Conservation (phyloP, 768 basidiomycete species). For the Sporobolomyces phaffii region DNA sequence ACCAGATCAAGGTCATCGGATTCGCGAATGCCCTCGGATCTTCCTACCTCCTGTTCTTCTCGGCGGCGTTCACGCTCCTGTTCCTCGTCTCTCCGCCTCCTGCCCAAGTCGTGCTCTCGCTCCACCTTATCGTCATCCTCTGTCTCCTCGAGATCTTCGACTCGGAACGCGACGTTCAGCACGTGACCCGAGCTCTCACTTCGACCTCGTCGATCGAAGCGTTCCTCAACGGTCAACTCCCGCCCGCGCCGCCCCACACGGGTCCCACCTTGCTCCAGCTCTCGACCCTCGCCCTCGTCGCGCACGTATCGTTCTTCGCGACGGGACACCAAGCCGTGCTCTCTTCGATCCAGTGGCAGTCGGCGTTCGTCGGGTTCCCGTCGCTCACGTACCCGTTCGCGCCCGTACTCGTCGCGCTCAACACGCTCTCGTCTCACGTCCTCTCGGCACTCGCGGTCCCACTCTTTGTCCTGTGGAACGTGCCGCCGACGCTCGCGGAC, state of each 20-base stretch:
- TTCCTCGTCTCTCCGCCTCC: conserved; percentile 68
- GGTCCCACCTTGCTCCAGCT: conserved; percentile 59
- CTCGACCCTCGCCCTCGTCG: conserved; percentile 67
- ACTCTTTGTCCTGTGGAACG: conserved; percentile 75
- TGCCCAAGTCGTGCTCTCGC: conserved; percentile 69
- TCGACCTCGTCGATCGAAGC: conserved; percentile 18
- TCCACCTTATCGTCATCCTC: conserved; percentile 62
- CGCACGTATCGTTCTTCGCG: conserved; percentile 68
- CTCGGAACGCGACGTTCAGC: conserved; percentile 61
- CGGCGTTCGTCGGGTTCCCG: conserved; percentile 72
- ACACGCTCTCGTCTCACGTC: conserved; percentile 64
- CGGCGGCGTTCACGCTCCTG: conserved; percentile 56
- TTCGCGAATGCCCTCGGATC: conserved; percentile 87
- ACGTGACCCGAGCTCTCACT: conserved; percentile 5
- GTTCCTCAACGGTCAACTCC: conserved; percentile 47
- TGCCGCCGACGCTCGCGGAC: conserved; percentile 55
- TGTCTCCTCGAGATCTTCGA: conserved; percentile 74
- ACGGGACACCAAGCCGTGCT: conserved; percentile 91
- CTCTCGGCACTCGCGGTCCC: conserved; percentile 63
- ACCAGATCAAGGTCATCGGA: conserved; percentile 57
- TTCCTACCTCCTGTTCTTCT: conserved; percentile 76
- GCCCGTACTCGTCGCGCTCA: conserved; percentile 65
- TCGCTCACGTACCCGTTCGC: conserved; percentile 67
- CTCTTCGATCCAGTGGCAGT: conserved; percentile 89
- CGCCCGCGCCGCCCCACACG: conserved; percentile 44